Evolutionary conservation across 441 rosid genomes (phyloP).

Genomic region (Oxalis stricta): DNA sequence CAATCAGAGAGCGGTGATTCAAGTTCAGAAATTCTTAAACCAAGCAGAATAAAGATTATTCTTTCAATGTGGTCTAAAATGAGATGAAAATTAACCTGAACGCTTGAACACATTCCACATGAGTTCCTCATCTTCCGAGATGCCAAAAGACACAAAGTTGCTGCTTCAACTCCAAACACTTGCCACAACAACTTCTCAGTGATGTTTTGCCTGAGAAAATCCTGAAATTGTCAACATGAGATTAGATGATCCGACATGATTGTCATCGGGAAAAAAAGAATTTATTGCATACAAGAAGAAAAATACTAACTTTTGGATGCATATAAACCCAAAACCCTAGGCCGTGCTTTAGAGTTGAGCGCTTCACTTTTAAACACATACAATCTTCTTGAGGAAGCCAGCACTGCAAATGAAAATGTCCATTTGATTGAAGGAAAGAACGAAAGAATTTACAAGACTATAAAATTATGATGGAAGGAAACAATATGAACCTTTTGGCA

Average conservation of each 20-base stretch:
- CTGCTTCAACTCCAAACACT: too few relatives aligned
- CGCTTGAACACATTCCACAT: constrained; percentile 73
- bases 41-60: not conserved
- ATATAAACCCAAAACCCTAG: constrained; percentile 80
- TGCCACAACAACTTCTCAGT: constrained; percentile 77
- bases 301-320: constrained; percentile 99
- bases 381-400: constrained; percentile 90
- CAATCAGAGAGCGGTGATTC: constrained; percentile 2
- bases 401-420: constrained; percentile 16
- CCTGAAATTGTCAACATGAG: constrained; percentile 28
- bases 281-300: too few relatives aligned
- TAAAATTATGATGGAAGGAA: too few relatives aligned
- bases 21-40: not conserved
- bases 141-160: constrained; percentile 72
- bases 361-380: constrained; percentile 59
- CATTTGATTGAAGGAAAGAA: not conserved
- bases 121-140: constrained; percentile 75
- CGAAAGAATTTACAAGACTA: too few relatives aligned
- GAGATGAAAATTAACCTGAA: constrained; percentile 38
- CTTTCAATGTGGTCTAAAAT: not conserved
- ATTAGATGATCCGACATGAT: constrained; percentile 1
- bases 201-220: constrained; percentile 83
- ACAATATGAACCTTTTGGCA: constrained; percentile 74
- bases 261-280: constrained; percentile 2
- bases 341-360: constrained; percentile 42